Conservation (phyloP, 495 filamentous ascomycete species). For the Penicillium herquei region DNA sequence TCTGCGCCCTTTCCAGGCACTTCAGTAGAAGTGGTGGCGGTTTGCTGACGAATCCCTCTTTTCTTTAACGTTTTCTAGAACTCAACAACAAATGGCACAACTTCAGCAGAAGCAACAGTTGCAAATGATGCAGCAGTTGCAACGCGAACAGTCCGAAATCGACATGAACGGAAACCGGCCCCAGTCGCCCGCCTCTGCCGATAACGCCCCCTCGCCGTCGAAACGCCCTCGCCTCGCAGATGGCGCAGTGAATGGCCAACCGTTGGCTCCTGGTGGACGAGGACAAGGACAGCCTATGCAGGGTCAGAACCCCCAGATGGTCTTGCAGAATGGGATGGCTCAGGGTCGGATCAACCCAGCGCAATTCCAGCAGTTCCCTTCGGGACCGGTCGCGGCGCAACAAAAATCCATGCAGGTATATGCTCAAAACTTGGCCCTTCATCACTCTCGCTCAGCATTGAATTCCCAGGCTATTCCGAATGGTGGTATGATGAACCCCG, state of each 20-base stretch:
- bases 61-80: conserved; percentile 19
- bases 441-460: conserved; percentile 62
- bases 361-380: conserved; percentile 73
- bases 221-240: conserved; percentile 89
- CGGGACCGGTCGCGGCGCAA: conserved; percentile 57
- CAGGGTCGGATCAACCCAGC: conserved; percentile 66
- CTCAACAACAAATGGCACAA: conserved; percentile 50
- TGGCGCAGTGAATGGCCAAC: conserved; percentile 67
- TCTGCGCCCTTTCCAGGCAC: not conserved
- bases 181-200: conserved; percentile 75
- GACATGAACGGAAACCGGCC: conserved; percentile 81
- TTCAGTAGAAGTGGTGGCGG: not conserved
- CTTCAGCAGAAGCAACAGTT: conserved; percentile 68
- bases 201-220: conserved; percentile 88
- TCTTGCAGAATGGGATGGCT: conserved; percentile 72
- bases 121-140: conserved; percentile 72
- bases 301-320: conserved; percentile 62
- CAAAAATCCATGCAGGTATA: conserved; percentile 84
- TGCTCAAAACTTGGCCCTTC: conserved; percentile 75
- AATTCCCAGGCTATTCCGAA: conserved; percentile 72
- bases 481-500: conserved; percentile 55
- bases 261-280: conserved; percentile 78
- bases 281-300: conserved; percentile 69
- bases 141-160: conserved; percentile 80
- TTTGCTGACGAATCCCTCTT: not conserved